phyloP scores from a whole-genome alignment of 2,329 filamentous ascomycete species.

The Cladophialophora immunda region DNA sequence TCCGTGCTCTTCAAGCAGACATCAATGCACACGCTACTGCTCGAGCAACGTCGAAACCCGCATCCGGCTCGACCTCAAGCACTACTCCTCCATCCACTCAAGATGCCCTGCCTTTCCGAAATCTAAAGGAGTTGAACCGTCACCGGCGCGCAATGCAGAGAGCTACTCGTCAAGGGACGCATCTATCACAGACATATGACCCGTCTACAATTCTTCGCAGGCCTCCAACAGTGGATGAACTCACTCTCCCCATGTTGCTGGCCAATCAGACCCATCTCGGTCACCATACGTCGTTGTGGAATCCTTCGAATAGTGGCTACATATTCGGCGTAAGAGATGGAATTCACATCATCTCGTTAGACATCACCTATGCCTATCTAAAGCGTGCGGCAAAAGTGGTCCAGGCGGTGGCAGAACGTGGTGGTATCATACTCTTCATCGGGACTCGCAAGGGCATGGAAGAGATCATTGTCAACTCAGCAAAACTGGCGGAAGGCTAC shows the following conservation, averaged over 20 bases:
- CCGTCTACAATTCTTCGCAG: conserved; percentile 59
- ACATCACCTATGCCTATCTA: conserved; percentile 86
- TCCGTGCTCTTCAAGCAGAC: conserved; percentile 32
- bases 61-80: conserved; percentile 1
- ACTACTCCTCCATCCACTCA: neutral
- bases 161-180: conserved; percentile 23
- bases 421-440: conserved; percentile 88
- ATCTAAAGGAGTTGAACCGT: conserved; percentile 28
- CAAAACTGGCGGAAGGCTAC: conserved; percentile 78
- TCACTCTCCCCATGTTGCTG: conserved; percentile 90
- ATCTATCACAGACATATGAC: conserved; percentile 35
- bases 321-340: conserved; percentile 90
- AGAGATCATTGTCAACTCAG: conserved; percentile 80
- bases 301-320: conserved; percentile 91
- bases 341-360: conserved; percentile 91
- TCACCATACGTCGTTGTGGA: conserved; percentile 90
- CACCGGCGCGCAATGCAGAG: conserved; percentile 20
- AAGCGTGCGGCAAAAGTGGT: conserved; percentile 94
- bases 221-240: conserved; percentile 78
- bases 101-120: conserved; percentile 23
- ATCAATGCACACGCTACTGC: conserved; percentile 34
- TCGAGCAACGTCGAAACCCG: conserved; percentile 19
- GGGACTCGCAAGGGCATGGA: conserved; percentile 86
- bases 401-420: conserved; percentile 81
- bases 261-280: conserved; percentile 88